These are phyloP conservation scores for Podila clonocystis DNA, from an alignment of 192 early-diverging fungal species.

Conservation along the genomic window DNA sequence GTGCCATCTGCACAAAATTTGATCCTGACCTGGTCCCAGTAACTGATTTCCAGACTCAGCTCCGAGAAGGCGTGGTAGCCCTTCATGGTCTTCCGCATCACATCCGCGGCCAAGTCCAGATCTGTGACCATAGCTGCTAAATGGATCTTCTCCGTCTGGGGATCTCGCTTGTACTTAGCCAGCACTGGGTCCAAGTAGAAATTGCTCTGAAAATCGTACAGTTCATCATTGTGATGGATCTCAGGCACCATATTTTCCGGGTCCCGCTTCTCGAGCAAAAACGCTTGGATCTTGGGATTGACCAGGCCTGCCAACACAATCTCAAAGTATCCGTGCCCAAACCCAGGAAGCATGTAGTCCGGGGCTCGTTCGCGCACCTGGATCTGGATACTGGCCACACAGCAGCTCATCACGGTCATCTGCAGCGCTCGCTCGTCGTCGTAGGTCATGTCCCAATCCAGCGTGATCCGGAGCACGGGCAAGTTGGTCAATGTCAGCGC, in stretches of 20 bases:
- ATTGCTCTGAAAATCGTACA: constrained; percentile 1
- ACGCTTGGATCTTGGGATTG: constrained; percentile 33
- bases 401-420: neutral
- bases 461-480: constrained; percentile 10
- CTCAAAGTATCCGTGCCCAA: constrained; percentile 6
- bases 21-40: constrained; percentile 27
- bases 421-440: constrained; percentile 4
- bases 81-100: neutral
- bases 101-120: constrained; percentile 5
- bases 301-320: constrained; percentile 9
- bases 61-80: constrained; percentile 11
- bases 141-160: neutral
- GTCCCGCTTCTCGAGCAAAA: constrained; percentile 11
- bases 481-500: neutral
- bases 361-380: constrained; percentile 12
- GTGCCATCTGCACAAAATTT: constrained; percentile 7
- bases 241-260: no score
- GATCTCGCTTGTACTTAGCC: constrained; percentile 15
- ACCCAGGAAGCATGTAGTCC: neutral
- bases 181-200: constrained; percentile 17
- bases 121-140: constrained; percentile 21
- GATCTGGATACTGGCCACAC: constrained; percentile 21
- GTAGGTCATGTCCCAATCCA: constrained; percentile 16
- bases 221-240: neutral
- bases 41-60: constrained; percentile 17